Evolutionary conservation across 129 eudicot genomes (phyloP).

Genomic region (Centella asiatica): DNA sequence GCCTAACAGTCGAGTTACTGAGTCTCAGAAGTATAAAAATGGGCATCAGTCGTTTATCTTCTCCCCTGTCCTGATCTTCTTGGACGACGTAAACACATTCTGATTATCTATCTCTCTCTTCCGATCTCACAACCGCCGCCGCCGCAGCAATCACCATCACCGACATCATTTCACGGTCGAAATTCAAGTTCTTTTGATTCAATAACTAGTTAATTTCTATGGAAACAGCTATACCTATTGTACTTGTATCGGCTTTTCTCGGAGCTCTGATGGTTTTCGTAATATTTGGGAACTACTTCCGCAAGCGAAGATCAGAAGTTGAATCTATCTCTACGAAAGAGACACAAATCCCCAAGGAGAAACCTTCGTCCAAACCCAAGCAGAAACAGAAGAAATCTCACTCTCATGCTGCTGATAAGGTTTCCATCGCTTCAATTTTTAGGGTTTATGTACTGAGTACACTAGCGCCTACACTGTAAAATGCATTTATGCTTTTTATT

Average conservation of each 20-base stretch:
- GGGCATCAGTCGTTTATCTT: too few relatives aligned
- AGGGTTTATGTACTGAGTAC: background rate
- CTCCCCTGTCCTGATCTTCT: too few relatives aligned
- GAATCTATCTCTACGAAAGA: slow-evolving; percentile 53
- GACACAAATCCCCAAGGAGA: slow-evolving; percentile 24
- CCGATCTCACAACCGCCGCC: too few relatives aligned
- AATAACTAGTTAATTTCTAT: slow-evolving; percentile 15
- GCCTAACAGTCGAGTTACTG: too few relatives aligned
- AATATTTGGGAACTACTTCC: slow-evolving; percentile 59
- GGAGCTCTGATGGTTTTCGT: slow-evolving; percentile 66
- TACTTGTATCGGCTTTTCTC: slow-evolving; percentile 34
- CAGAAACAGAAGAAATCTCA: slow-evolving; percentile 43
- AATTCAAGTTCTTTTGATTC: background rate
- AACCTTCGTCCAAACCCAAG: slow-evolving; percentile 34
- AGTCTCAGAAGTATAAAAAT: too few relatives aligned
- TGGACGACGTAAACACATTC: background rate
- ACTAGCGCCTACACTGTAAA: too few relatives aligned
- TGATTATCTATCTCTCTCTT: too few relatives aligned
- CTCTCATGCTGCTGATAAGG: slow-evolving; percentile 78
- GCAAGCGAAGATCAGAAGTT: slow-evolving; percentile 55
- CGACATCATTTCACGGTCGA: background rate
- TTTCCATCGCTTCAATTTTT: slow-evolving; percentile 1
- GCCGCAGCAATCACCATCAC: background rate
- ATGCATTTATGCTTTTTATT: background rate
- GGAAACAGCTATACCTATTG: slow-evolving; percentile 49